Base-by-base conservation (phyloP, 345 rosid genomes). In the Camelina hispida region DNA sequence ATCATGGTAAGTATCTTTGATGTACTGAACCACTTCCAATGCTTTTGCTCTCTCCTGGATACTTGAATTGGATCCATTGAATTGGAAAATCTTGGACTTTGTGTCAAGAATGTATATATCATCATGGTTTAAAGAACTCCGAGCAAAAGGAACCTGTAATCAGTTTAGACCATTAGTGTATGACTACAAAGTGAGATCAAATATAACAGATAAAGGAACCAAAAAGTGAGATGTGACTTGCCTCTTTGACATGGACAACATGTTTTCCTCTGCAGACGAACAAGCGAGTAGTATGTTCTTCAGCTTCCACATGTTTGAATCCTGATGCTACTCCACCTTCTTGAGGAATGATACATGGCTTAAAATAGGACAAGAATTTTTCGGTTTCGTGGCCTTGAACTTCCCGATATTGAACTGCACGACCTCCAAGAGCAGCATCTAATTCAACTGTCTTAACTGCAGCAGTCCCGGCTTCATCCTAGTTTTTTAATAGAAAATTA, bases 41-140 rank as follows among this genome's bases (percentile, higher is more conserved):
- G 99, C 97, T 83, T 92, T 95, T 67, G 97, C 99, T 79, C 99
- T 89, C 80, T 95, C 99, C 84, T 91, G 97, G 80, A 95, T 95
- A 75, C 93, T 88, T 47, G 99, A 90, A 71, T 90, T 92, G 28
- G 96, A 90, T 65, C 99, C 99, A 87, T 88, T 95, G 75, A 95
- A 95, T 72, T 95, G 99, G 66, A 95, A 95, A 66, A 95, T 87
- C 79, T 92, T 95, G 8, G 87, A 87, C 84, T 86, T 80, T 64
- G 99, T 95, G 75, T 95, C 99, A 73, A 95, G 87, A 75, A 95
- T 87, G 79, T 90, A 95, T 35, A 95, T 92, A 71, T 90, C 97
- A 46, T 95, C 99, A 85, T 95, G 97, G 80, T 82, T 95, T 78
- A 95, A 91, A 14, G 99, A 89, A 57, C 97, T 87, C 69, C 99